Evolutionary conservation across 192 early-diverging fungal genomes (phyloP), one percentile per base, ranked within the genome.

Genomic region (Chytriomyces sp.): DNA sequence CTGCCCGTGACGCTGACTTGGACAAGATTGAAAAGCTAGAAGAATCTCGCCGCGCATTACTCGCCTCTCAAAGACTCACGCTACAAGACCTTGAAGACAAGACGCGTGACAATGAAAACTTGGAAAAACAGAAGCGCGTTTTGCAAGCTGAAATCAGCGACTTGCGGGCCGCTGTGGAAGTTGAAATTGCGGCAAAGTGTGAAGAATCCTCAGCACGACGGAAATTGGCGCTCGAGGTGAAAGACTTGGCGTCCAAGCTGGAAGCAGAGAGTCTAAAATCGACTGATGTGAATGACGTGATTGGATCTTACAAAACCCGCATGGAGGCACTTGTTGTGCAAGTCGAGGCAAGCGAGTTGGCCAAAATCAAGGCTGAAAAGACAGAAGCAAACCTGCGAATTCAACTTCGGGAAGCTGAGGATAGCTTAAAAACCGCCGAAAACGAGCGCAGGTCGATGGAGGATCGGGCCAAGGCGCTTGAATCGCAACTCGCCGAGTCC

Each of bases 41-140:
- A 80, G 93, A 93, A 70, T 93, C 93, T 11, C 90, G 92, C 7
- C 86, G 91, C 77, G 93, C 94, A 16, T 84, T 95, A n/a, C 79
- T 93, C 20, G 89, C 92, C 24, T 88, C 92, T 10, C 91, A 94
- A 79, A 86, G 93, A 26, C 81, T 93, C 23, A 86, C 87, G 3
- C 84, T 91, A 68, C 93, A 92, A 71, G 95, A 95, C 75, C 75
- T 92, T 49, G 95, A 96, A 68, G 92, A 94, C 78, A 92, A 90
- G 84, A 82, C 87, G 57, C 85, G 88, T 72, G 92, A 92, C 75
- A 83, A 94, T 60, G 81, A 84, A 9, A 90, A 89, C 45, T 64
- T 89, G 64, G 94, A 96, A 67, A 84, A 91, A 61, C 86, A 86
- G 64, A 86, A 85, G 49, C 85, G 84, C 67, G 82, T 89, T 9